Evolutionary conservation across 192 early-diverging fungal genomes (phyloP), one percentile per base, ranked within the genome.

Genomic region (Glomus cerebriforme): DNA sequence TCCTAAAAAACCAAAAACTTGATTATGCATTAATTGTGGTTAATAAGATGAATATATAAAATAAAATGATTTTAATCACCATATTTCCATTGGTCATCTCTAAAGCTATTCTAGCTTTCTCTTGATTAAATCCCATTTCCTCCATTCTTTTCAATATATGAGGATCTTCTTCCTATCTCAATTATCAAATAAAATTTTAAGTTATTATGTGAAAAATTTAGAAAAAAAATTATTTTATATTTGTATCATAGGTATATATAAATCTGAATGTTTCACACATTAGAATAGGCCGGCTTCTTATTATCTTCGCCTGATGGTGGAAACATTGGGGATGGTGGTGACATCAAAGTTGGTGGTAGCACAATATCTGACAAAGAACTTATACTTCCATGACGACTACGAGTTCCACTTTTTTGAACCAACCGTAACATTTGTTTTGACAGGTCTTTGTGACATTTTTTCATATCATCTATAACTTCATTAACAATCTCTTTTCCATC

Each of bases 61-160:
- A 43, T 9, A 15, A 7, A n/a, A n/a, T n/a, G n/a, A 58, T 4
- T 37, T 2, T 35, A 45, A 58, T 39, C 85, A 91, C 90, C 83
- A 92, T 59, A 63, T 91, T 81, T 15, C 86, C 71, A 63, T 87
- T 87, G 4, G 87, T 73, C 45, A 94, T 85, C 0, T 83, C 72
- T 5, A 93, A 80, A 1, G 93, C 91, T 0, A 89, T 83, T 32
- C 83, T 86, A n/a, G 91, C 91, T 69, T 91, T 87, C 31, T 88
- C 88, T 6, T 79, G 79, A 26, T 79, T 64, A 72, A 93, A 94
- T 12, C 93, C 92, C 91, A 94, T 93, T 68, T 92, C 92, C 12
- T 88, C 78, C 81, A 84, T 78, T 43, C 39, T 43, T 9, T 66
- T 69, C 27, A 79, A 47, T 5, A 90, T 24, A 27, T 82, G 77